These are phyloP conservation scores for Leccinum sublutescens DNA, from an alignment of 768 basidiomycete genomes.

Conservation along the genomic window DNA sequence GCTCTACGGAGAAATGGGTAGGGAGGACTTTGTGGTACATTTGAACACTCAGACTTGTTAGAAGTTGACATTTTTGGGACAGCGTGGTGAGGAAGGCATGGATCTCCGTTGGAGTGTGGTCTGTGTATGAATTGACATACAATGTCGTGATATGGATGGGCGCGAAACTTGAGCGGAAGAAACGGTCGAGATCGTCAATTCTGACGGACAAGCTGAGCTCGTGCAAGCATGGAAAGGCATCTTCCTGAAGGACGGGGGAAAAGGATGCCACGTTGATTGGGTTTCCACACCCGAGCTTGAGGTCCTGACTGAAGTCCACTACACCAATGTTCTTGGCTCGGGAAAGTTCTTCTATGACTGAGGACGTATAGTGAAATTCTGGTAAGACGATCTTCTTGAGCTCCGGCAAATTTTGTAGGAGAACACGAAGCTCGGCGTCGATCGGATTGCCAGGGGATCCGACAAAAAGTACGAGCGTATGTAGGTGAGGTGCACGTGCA, in stretches of 20 bases:
- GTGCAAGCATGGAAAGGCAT: conserved; percentile 52
- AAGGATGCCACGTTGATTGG: conserved; percentile 44
- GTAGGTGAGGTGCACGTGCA: conserved; percentile 51
- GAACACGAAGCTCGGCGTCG: conserved; percentile 38
- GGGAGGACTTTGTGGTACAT: conserved; percentile 26
- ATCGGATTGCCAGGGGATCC: conserved; percentile 39
- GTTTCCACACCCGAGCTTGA: conserved; percentile 47
- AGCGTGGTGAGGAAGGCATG: conserved; percentile 44
- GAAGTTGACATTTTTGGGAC: conserved; percentile 45
- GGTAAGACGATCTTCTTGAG: conserved; percentile 52
- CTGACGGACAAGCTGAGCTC: conserved; percentile 49
- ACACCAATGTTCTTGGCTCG: conserved; percentile 40
- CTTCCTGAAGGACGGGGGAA: conserved; percentile 42
- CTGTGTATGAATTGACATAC: conserved; percentile 47
- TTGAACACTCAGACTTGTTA: conserved; percentile 43
- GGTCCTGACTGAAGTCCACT: conserved; percentile 55
- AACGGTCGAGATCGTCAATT: conserved; percentile 44
- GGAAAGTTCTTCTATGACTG: conserved; percentile 47
- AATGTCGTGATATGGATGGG: conserved; percentile 51
- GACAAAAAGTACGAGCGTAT: conserved; percentile 46
- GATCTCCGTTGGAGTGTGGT: conserved; percentile 44
- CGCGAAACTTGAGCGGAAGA: conserved; percentile 44
- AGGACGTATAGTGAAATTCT: conserved; percentile 48
- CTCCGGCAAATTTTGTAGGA: conserved; percentile 41
- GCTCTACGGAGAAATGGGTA: conserved; percentile 13